A percentile compares a stretch with the other conserved stretches of the same genome.
phyloP scores from a whole-genome alignment of 164 flowering plant species.

The Paratinospora sagittata region DNA sequence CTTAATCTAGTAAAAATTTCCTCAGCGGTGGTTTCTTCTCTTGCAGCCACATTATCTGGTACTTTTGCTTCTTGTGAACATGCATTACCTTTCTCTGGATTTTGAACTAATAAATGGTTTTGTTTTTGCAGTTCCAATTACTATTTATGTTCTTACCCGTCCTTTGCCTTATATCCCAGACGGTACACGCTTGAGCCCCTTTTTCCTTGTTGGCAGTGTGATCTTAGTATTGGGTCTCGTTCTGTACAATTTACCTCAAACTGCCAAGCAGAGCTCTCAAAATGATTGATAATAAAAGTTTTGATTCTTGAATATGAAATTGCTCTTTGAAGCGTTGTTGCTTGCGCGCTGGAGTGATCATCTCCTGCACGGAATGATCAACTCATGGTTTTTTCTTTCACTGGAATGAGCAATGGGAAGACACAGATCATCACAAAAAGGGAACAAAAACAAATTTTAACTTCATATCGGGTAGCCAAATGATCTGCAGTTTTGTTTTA shows the following conservation, averaged over 20 bases:
- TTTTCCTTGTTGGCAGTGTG: slow-evolving; percentile 52
- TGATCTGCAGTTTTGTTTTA: too few relatives aligned
- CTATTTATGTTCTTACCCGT: slow-evolving; percentile 62
- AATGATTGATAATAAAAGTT: slow-evolving; percentile 7
- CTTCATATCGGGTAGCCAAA: too few relatives aligned
- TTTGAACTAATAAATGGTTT: neutral
- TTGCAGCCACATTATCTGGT: slow-evolving; percentile 70
- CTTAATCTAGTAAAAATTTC: slow-evolving; percentile 63
- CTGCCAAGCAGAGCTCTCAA: slow-evolving; percentile 27
- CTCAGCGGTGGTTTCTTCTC: slow-evolving; percentile 76
- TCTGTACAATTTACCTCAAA: slow-evolving; percentile 53
- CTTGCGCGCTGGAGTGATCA: neutral
- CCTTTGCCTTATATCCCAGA: slow-evolving; percentile 75
- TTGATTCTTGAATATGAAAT: neutral
- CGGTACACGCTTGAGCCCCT: slow-evolving; percentile 53
- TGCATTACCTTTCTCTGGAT: neutral
- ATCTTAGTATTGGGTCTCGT: slow-evolving; percentile 61
- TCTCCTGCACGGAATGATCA: neutral
- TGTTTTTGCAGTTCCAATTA: slow-evolving; percentile 58
- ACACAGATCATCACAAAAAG: neutral
- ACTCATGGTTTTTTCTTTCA: neutral
- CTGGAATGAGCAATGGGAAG: neutral
- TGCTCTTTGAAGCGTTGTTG: neutral
- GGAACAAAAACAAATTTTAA: too few relatives aligned
- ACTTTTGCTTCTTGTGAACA: slow-evolving; percentile 11